Evolutionary conservation across 2,329 filamentous ascomycete species (phyloP).

Genomic region (Tolypocladium cylindrosporum): DNA sequence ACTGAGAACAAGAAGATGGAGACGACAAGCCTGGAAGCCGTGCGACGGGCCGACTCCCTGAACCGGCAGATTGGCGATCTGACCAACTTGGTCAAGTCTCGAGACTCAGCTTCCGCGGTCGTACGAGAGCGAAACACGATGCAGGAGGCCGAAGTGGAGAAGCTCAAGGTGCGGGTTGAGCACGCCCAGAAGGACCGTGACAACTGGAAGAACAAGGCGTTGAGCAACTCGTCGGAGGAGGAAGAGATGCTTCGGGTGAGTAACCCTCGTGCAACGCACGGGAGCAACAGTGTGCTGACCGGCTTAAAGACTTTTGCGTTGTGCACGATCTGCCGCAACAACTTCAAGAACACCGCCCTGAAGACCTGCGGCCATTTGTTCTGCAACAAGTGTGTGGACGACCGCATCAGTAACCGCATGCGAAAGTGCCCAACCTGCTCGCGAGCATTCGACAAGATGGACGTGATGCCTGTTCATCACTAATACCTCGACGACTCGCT

Average conservation of each 20-base stretch:
- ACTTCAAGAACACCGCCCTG: conserved; percentile 89
- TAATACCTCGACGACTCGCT: conserved; percentile 9
- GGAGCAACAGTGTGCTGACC: conserved; percentile 1
- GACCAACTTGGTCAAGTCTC: conserved; percentile 61
- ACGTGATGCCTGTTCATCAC: conserved; percentile 67
- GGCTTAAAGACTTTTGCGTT: conserved; percentile 35
- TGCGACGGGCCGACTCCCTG: conserved; percentile 59
- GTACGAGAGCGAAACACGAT: conserved; percentile 48
- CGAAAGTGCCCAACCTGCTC: conserved; percentile 94
- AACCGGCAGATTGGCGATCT: conserved; percentile 70
- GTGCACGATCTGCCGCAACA: conserved; percentile 84
- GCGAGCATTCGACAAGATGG: conserved; percentile 81
- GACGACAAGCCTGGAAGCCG: conserved; percentile 58
- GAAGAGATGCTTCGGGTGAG: conserved; percentile 80
- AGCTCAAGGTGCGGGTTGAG: conserved; percentile 66
- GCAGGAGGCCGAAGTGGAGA: conserved; percentile 68
- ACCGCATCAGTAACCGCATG: conserved; percentile 79
- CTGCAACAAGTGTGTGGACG: conserved; percentile 82
- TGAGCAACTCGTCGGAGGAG: conserved; percentile 71
- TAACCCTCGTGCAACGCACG: conserved; percentile 12
- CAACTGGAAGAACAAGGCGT: conserved; percentile 71
- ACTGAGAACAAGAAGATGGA: conserved; percentile 69
- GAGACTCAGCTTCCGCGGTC: conserved; percentile 51
- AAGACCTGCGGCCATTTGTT: conserved; percentile 94
- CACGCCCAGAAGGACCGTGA: conserved; percentile 76